Conservation (phyloP, 2,329 filamentous ascomycete genomes). For the Apiospora aurea region DNA sequence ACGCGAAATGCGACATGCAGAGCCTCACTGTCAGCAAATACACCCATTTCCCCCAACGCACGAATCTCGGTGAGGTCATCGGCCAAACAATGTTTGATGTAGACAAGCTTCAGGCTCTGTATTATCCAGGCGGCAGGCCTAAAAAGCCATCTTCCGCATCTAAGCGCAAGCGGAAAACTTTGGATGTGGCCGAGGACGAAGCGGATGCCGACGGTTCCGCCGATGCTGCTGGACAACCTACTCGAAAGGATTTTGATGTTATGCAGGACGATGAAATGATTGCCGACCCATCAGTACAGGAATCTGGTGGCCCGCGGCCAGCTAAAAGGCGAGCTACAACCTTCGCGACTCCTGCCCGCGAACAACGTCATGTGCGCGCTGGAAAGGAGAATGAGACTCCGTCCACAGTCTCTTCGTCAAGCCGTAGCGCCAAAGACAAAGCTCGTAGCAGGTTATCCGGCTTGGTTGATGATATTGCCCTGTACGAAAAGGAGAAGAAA, state of each 20-base stretch:
- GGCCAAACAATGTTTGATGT: slow-evolving; percentile 85
- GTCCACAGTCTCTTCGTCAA: slow-evolving; percentile 69
- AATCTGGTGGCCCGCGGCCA: slow-evolving; percentile 42
- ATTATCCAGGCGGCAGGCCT: slow-evolving; percentile 68
- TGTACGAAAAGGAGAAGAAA: slow-evolving; percentile 95
- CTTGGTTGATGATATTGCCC: slow-evolving; percentile 81
- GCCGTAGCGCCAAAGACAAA: slow-evolving; percentile 87
- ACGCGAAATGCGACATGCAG: slow-evolving; percentile 83
- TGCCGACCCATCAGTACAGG: slow-evolving; percentile 41
- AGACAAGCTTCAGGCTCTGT: slow-evolving; percentile 65
- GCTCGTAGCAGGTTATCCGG: slow-evolving; percentile 80
- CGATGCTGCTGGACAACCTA: slow-evolving; percentile 51
- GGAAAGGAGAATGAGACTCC: slow-evolving; percentile 89
- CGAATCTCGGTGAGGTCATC: slow-evolving; percentile 91
- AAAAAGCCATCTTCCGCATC: slow-evolving; percentile 51
- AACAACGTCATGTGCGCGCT: slow-evolving; percentile 54
- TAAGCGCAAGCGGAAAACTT: slow-evolving; percentile 57
- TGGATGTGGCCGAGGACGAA: slow-evolving; percentile 59
- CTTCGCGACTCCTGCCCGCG: slow-evolving; percentile 60
- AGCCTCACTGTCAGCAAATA: slow-evolving; percentile 78
- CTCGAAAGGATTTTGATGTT: slow-evolving; percentile 50
- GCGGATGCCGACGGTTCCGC: slow-evolving; percentile 54
- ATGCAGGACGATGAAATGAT: slow-evolving; percentile 53
- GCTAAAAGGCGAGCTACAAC: slow-evolving; percentile 41
- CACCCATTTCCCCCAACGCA: slow-evolving; percentile 84